Conservation (phyloP, 345 rosid genomes). For the Capsella bursapastoris region DNA sequence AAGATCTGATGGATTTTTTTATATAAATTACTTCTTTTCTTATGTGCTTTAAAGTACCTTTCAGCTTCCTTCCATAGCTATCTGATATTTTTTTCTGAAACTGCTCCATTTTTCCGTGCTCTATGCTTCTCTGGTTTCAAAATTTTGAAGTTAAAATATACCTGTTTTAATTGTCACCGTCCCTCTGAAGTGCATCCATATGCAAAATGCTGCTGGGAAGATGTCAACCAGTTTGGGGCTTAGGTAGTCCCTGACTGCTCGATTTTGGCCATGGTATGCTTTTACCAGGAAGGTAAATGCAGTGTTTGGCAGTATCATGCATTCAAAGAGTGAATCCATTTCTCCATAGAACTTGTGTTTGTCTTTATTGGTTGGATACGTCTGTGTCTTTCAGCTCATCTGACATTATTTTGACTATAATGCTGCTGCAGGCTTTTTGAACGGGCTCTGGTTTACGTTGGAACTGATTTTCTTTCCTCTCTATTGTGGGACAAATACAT, state of each 20-base stretch:
- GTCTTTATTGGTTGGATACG: constrained; percentile 47
- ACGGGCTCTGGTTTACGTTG: constrained; percentile 86
- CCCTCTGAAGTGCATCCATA: constrained; percentile 69
- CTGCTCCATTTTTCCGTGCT: constrained; percentile 40
- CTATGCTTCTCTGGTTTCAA: constrained; percentile 37
- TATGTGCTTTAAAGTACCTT: constrained; percentile 48
- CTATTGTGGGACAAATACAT: constrained; percentile 95
- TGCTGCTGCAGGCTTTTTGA: constrained; percentile 79
- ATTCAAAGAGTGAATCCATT: constrained; percentile 75
- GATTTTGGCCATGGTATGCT: constrained; percentile 81
- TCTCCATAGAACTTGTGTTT: constrained; percentile 52
- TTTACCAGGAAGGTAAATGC: constrained; percentile 95
- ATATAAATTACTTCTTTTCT: constrained; percentile 48
- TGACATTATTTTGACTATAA: constrained; percentile 38
- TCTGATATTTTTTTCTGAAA: constrained; percentile 45
- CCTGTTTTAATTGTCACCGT: constrained; percentile 62
- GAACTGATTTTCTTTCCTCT: constrained; percentile 82
- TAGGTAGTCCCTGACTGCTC: constrained; percentile 92
- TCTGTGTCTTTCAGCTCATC: constrained; percentile 39
- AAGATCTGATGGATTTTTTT: constrained; percentile 66
- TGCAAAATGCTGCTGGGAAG: constrained; percentile 97
- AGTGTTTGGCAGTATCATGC: constrained; percentile 71
- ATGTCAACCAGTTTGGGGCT: constrained; percentile 83
- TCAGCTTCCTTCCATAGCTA: constrained; percentile 44
- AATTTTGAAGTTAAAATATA: constrained; percentile 42